phyloP scores from a whole-genome alignment of 177 flowering plant species.

The Tripterygium wilfordii region DNA sequence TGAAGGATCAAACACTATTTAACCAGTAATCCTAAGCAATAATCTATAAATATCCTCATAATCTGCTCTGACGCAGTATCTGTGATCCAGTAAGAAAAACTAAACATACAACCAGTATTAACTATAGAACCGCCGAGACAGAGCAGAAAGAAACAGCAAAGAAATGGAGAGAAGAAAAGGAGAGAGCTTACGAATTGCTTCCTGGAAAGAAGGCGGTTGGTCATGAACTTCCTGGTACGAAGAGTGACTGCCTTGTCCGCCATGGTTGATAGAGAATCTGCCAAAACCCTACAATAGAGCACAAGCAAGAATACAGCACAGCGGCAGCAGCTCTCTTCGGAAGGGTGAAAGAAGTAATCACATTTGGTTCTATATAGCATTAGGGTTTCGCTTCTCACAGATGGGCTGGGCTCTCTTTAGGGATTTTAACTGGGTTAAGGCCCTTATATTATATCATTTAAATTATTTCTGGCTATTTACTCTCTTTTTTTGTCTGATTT shows the following conservation, averaged over 20 bases:
- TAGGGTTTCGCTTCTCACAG: too few relatives aligned
- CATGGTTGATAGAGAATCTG: too few relatives aligned
- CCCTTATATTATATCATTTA: too few relatives aligned
- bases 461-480: too few relatives aligned
- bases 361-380: too few relatives aligned
- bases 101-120: background rate
- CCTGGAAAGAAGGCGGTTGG: slow-evolving; percentile 71
- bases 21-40: background rate
- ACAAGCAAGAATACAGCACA: too few relatives aligned
- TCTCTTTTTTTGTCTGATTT: too few relatives aligned
- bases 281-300: too few relatives aligned
- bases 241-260: slow-evolving; percentile 48
- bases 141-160: background rate
- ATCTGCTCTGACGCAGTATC: background rate
- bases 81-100: background rate
- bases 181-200: slow-evolving; percentile 57
- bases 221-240: slow-evolving; percentile 72
- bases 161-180: background rate
- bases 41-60: background rate
- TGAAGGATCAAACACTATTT: background rate
- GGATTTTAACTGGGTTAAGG: too few relatives aligned
- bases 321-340: too few relatives aligned
- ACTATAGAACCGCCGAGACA: background rate
- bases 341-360: too few relatives aligned
- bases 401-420: too few relatives aligned